Conservation (phyloP, 805 yeast species). For the Saccharomycopsis guyanensis region DNA sequence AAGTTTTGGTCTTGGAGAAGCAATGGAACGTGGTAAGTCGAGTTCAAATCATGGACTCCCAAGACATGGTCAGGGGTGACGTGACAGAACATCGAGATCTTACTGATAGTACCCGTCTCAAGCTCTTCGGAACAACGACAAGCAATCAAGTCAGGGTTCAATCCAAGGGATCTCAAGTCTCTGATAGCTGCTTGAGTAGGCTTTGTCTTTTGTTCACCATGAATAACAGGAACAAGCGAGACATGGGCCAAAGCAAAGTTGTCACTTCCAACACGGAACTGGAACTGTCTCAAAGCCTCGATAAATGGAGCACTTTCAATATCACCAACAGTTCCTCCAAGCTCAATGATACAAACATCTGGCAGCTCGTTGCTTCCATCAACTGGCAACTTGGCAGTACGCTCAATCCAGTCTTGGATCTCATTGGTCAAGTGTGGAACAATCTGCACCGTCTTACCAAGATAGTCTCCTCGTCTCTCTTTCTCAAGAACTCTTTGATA, state of each 20-base stretch:
- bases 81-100: constrained; percentile 98
- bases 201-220: constrained; percentile 98
- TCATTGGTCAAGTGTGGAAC: constrained; percentile 98
- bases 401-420: constrained; percentile 97
- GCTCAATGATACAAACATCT: constrained; percentile 92
- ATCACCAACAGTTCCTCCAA: constrained; percentile 99
- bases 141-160: constrained; percentile 94
- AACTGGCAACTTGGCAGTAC: constrained; percentile 86
- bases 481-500: constrained; percentile 89
- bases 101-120: constrained; percentile 79
- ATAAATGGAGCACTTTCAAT: constrained; percentile 98
- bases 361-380: constrained; percentile 85
- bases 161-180: constrained; percentile 91
- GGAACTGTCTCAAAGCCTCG: constrained; percentile 98
- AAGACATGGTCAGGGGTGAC: constrained; percentile 97
- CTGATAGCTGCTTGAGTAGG: constrained; percentile 99
- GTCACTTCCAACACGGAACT: constrained; percentile 90
- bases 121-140: constrained; percentile 88
- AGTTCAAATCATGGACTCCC: constrained; percentile 93
- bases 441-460: constrained; percentile 99
- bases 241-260: constrained; percentile 96
- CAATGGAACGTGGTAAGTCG: constrained; percentile 95
- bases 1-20: constrained; percentile 81
- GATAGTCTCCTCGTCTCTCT: constrained; percentile 94
- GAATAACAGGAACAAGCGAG: constrained; percentile 93